phyloP scores from a whole-genome alignment of 176 grass and related monocot genomes.

The Pontederia crassipes region DNA sequence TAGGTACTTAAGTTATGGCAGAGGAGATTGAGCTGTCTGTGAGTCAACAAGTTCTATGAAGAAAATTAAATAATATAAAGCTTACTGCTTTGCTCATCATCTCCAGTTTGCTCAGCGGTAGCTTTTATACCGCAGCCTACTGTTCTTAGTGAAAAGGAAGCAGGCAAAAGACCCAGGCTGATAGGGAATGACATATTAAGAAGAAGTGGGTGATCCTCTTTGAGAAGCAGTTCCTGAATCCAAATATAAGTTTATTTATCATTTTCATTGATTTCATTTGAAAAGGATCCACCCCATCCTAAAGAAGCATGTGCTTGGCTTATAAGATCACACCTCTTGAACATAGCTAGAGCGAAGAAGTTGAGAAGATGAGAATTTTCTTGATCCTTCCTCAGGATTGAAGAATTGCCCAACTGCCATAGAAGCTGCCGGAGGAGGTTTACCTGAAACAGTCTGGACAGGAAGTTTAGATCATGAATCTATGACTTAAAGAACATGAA shows the following conservation, averaged over 20 bases:
- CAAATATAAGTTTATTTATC: constrained; percentile 18
- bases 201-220: constrained; percentile 67
- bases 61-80: constrained; percentile 7
- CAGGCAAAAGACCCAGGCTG: constrained; percentile 80
- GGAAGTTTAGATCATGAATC: constrained; percentile 29
- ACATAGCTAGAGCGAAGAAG: constrained; percentile 54
- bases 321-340: constrained; percentile 38
- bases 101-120: constrained; percentile 41
- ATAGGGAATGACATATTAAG: constrained; percentile 72
- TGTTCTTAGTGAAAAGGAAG: constrained; percentile 60
- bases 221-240: constrained; percentile 70
- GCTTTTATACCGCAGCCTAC: constrained; percentile 83
- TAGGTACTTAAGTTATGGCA: too few relatives aligned
- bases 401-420: constrained; percentile 99
- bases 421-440: constrained; percentile 78
- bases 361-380: constrained; percentile 34
- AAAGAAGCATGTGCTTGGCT: neutral
- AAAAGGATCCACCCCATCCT: neutral
- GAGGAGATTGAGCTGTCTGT: too few relatives aligned
- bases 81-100: constrained; percentile 85
- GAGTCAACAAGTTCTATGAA: neutral
- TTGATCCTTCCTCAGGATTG: constrained; percentile 65
- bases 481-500: neutral
- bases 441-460: constrained; percentile 87
- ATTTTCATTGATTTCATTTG: constrained; percentile 6